Evolutionary conservation across 805 yeast species (phyloP).

Genomic region (Candida corydali): DNA sequence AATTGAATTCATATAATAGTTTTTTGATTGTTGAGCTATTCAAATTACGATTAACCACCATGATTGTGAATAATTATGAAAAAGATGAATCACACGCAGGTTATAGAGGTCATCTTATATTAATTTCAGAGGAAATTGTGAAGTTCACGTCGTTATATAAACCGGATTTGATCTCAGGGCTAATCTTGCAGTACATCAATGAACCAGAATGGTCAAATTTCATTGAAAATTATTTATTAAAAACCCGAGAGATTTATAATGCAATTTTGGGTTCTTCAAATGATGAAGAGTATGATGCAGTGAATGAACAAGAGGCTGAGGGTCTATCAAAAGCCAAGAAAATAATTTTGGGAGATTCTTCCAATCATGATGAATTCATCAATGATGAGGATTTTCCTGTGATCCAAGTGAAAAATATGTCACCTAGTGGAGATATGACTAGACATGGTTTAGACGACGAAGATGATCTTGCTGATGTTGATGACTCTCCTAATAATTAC

Average conservation of each 20-base stretch:
- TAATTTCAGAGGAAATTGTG: conserved; percentile 93
- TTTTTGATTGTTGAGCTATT: conserved; percentile 34
- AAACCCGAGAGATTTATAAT: conserved; percentile 53
- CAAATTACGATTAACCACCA: conserved; percentile 18
- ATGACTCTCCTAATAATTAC: conserved; percentile 26
- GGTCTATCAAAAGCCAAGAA: conserved; percentile 24
- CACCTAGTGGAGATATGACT: conserved; percentile 23
- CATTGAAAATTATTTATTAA: conserved; percentile 44
- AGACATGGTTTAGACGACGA: conserved; percentile 22
- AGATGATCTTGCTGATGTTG: conserved; percentile 16
- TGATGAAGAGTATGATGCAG: conserved; percentile 25
- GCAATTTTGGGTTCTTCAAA: conserved; percentile 48
- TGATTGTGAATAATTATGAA: conserved; percentile 24
- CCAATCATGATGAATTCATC: conserved; percentile 30
- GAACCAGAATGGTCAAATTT: conserved; percentile 52
- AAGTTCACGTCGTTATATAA: conserved; percentile 68
- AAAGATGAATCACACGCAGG: conserved; percentile 61
- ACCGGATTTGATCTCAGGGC: conserved; percentile 54
- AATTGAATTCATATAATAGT: conserved; percentile 78
- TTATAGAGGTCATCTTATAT: conserved; percentile 93
- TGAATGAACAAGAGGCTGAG: conserved; percentile 38
- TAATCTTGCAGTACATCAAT: conserved; percentile 44
- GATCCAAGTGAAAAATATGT: conserved; percentile 21
- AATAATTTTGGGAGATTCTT: conserved; percentile 33
- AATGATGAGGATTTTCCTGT: conserved; percentile 19